A percentile compares a stretch with the other conserved stretches of the same genome.
These are phyloP conservation scores for Asterionellopsis glacialis DNA, from an alignment of 108 stramenopile species.

Conservation along the genomic window DNA sequence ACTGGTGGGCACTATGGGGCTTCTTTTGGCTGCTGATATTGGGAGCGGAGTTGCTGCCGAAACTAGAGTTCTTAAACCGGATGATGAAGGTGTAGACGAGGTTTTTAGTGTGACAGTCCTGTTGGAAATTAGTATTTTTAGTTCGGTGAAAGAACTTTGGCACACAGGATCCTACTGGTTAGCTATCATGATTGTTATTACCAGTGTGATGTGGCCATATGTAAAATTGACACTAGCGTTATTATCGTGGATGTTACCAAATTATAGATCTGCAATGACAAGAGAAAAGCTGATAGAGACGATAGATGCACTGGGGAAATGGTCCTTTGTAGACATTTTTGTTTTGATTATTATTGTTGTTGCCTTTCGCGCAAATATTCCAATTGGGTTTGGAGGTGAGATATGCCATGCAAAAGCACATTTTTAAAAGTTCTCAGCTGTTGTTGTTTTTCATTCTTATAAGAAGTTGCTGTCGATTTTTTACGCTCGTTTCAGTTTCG, in stretches of 20 bases:
- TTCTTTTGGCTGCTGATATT: constrained; percentile 26
- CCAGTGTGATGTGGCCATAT: constrained; percentile 65
- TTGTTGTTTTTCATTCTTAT: constrained; percentile 62
- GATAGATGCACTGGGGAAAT: constrained; percentile 78
- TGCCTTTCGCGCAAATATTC: constrained; percentile 68
- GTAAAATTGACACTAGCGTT: constrained; percentile 61
- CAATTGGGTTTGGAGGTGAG: no score
- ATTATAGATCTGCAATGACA: constrained; percentile 14
- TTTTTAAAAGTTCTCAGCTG: no score
- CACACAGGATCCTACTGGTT: constrained; percentile 18
- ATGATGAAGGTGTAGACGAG: not conserved
- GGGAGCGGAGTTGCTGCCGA: constrained; percentile 25
- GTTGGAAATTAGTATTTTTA: constrained; percentile 14
- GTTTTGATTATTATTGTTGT: constrained; percentile 81
- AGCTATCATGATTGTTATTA: constrained; percentile 27
- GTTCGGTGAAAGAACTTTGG: constrained; percentile 29
- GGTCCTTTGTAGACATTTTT: constrained; percentile 83
- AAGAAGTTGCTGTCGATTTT: constrained; percentile 29
- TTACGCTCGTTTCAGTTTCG: constrained; percentile 41
- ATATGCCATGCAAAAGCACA: no score
- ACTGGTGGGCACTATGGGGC: constrained; percentile 2
- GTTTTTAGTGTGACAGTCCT: constrained; percentile 10
- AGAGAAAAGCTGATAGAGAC: constrained; percentile 64
- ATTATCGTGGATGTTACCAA: constrained; percentile 53
- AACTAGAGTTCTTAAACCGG: not conserved